Base-by-base conservation (phyloP, 805 yeast genomes). In the Isabelozyma rhagii region DNA sequence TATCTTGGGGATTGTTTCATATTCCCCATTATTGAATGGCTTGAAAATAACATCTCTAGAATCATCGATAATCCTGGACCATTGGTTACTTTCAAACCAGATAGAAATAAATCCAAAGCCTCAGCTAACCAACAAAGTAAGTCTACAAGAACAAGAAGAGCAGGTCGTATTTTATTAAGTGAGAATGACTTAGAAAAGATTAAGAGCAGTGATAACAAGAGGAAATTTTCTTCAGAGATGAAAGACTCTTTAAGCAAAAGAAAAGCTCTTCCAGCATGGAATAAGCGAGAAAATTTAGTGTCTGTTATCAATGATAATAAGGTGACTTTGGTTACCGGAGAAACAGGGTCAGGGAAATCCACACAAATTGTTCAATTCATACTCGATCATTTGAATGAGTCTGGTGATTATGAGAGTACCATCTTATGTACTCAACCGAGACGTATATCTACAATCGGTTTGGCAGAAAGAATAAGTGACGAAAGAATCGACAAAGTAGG, bases 321-420 rank as follows among this genome's bases (percentile, higher is more conserved):
- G 53, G 87, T 90, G 4, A 83, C 88, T 8, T 69, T 93, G 34
- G 79, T 93, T 38, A 93, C 98, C 2, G 99, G 98, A 64, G 99
- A 94, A 64, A 93, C 98, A 0, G 98, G 98, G 58, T 92, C 97
- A 1, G 98, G 98, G 57, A 93, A 93, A 62, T 89, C 97, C 0
- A 93, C 99, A 0, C 99, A 93, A 63, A 82, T 89, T 5, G 97
- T 90, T 5, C 99, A 93, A 64, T 93, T 91, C 56, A 72, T 93
- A 17, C 68, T 93, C 14, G 98, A 93, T 63, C 75, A 83, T 39
- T 59, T 89, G 51, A 75, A 80, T 45, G 43, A 68, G 0, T 62
- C 67, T 10, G 78, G 79, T 0, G 80, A 80, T 52, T 84, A 76
- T 53, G 64, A 69, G 21, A 77, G 86, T 3, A 79, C 76, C 39